Conservation (phyloP, 2,329 filamentous ascomycete genomes). For the Madurella mycetomatis region DNA sequence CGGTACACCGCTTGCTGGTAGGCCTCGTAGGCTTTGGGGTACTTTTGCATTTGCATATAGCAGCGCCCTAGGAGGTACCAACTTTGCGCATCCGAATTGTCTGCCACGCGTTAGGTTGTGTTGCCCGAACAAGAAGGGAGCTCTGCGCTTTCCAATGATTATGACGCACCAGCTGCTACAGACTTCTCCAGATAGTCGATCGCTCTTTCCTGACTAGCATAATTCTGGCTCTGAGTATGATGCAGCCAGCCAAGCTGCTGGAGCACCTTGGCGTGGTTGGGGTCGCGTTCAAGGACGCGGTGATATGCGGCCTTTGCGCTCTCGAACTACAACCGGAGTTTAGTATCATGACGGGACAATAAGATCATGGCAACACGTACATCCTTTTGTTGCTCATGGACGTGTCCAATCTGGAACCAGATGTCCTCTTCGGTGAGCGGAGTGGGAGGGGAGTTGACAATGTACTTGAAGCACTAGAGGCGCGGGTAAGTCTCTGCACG, state of each 20-base stretch:
- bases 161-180: slow-evolving; percentile 73
- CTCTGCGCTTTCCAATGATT: background rate
- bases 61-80: slow-evolving; percentile 97
- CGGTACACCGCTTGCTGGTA: slow-evolving; percentile 99
- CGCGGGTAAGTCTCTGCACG: slow-evolving; percentile 25
- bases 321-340: slow-evolving; percentile 64
- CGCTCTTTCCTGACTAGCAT: slow-evolving; percentile 87
- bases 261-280: slow-evolving; percentile 94
- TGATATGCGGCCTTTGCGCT: slow-evolving; percentile 88
- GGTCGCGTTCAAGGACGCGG: slow-evolving; percentile 88
- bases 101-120: slow-evolving; percentile 43
- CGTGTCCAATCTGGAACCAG: slow-evolving; percentile 99
- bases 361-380: slow-evolving; percentile 51
- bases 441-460: slow-evolving; percentile 85
- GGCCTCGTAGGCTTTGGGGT: slow-evolving; percentile 96
- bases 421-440: slow-evolving; percentile 97
- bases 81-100: slow-evolving; percentile 92
- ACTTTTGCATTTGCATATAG: slow-evolving; percentile 99
- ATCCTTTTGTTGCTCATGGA: slow-evolving; percentile 98
- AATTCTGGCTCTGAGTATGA: slow-evolving; percentile 90
- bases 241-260: slow-evolving; percentile 98
- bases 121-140: slow-evolving; percentile 8
- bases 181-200: slow-evolving; percentile 98
- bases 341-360: slow-evolving; percentile 8
- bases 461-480: slow-evolving; percentile 91